A percentile compares a stretch with the other conserved stretches of the same genome.
Conservation (phyloP, 2,329 filamentous ascomycete genomes). For the Colletotrichum echinochloae region DNA sequence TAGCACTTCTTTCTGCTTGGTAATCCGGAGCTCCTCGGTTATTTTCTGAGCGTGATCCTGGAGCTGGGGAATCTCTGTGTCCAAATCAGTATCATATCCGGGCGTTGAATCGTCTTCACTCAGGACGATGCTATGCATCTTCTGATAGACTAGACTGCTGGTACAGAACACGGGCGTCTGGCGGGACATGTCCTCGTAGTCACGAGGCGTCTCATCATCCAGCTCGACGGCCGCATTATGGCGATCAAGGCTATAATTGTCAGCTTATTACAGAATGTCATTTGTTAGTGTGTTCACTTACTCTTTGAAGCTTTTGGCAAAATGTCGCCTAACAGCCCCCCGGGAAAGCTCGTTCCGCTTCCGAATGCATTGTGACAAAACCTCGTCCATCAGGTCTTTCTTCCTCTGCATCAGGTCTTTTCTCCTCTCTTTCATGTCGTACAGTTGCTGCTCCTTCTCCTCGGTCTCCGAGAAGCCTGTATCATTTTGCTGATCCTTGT, state of each 20-base stretch:
- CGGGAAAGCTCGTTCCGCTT: conserved; percentile 67
- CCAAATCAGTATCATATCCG: conserved; percentile 64
- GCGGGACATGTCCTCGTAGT: conserved; percentile 68
- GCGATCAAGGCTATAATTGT: neutral
- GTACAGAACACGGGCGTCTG: conserved; percentile 74
- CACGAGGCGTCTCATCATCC: conserved; percentile 48
- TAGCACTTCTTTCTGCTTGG: conserved; percentile 11
- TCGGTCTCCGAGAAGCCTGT: neutral
- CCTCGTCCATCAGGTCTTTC: neutral
- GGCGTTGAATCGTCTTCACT: conserved; percentile 49
- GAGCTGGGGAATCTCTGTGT: conserved; percentile 71
- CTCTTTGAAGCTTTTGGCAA: conserved; percentile 55
- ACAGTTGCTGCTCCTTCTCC: neutral
- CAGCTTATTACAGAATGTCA: conserved; percentile 58
- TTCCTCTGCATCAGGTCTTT: too few species aligned
- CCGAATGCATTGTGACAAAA: conserved; percentile 57
- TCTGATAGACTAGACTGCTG: conserved; percentile 72
- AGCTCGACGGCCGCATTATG: neutral
- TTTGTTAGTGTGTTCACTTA: conserved; percentile 48
- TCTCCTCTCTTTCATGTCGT: neutral
- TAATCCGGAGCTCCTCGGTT: conserved; percentile 19
- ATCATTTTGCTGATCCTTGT: too few species aligned
- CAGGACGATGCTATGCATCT: conserved; percentile 60
- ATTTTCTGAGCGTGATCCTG: conserved; percentile 59
- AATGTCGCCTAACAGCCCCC: conserved; percentile 39